Evolutionary conservation across 2,329 filamentous ascomycete genomes (phyloP).

Genomic region (Rutstroemia sp.): DNA sequence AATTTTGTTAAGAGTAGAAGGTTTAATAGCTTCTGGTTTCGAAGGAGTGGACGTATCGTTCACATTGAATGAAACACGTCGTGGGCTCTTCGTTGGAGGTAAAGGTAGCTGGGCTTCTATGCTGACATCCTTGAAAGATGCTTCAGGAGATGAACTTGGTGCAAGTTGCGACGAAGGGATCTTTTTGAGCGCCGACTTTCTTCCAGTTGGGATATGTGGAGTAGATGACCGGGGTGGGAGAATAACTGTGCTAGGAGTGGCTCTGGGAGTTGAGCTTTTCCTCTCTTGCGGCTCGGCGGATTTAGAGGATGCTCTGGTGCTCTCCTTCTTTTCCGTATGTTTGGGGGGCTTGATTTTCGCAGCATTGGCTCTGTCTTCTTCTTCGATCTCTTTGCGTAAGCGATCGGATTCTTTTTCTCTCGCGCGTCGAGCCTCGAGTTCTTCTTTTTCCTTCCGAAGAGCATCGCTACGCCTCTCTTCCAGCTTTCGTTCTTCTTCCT

Average conservation of each 20-base stretch:
- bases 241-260: conserved; percentile 10
- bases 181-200: conserved; percentile 21
- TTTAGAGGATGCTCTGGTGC: neutral
- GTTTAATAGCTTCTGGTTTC: neutral
- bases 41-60: conserved; percentile 8
- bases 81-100: conserved; percentile 10
- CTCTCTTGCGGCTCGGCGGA: neutral
- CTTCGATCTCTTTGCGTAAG: conserved; percentile 7
- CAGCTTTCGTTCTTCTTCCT: conserved; percentile 1
- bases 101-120: conserved; percentile 20
- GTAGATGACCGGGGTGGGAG: conserved; percentile 20
- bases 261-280: conserved; percentile 8
- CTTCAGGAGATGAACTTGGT: conserved; percentile 18
- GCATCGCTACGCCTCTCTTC: conserved; percentile 12
- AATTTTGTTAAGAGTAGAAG: neutral
- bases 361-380: conserved; percentile 5
- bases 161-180: conserved; percentile 16
- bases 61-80: conserved; percentile 17
- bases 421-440: conserved; percentile 10
- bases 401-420: conserved; percentile 11
- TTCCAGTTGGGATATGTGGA: conserved; percentile 20
- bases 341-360: neutral
- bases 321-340: neutral
- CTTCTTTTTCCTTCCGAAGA: conserved; percentile 10
- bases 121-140: conserved; percentile 12